Conservation (phyloP, 1,284 basidiomycete species). For the Anthracocystis walkeri region DNA sequence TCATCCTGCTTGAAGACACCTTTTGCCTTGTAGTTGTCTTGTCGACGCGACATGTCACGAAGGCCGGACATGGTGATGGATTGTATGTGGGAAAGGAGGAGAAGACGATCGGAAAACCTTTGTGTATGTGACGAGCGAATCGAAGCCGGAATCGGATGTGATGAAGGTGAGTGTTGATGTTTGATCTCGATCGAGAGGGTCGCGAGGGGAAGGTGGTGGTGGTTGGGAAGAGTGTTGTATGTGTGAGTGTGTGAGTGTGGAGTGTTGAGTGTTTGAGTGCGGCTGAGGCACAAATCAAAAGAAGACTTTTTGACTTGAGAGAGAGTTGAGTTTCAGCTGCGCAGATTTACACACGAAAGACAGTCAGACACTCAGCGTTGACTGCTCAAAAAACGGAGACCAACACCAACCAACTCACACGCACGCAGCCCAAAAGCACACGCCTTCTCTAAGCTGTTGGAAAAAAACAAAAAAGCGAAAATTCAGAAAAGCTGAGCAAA, state of each 20-base stretch:
- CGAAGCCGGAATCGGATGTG: not conserved
- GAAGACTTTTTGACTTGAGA: not conserved
- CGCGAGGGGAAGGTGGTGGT: not conserved
- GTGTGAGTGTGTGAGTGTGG: slow-evolving; percentile 2
- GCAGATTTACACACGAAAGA: not conserved
- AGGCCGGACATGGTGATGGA: slow-evolving; percentile 55
- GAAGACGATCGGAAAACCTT: not conserved
- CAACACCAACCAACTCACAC: slow-evolving; percentile 29
- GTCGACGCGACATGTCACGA: slow-evolving; percentile 64
- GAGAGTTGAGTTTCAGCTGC: slow-evolving; percentile 4
- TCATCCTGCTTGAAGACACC: slow-evolving; percentile 69
- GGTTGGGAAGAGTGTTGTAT: not conserved
- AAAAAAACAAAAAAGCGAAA: slow-evolving; percentile 1
- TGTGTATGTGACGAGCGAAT: not conserved
- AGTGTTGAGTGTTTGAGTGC: not conserved
- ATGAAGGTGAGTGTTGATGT: not conserved
- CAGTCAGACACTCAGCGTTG: slow-evolving; percentile 1
- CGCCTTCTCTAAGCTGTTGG: not conserved
- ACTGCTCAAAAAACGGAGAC: slow-evolving; percentile 33
- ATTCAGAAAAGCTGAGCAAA: not conserved
- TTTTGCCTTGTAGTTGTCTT: slow-evolving; percentile 68
- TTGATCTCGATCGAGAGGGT: not conserved
- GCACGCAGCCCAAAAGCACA: not conserved
- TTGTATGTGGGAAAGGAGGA: not conserved
- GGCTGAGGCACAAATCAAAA: not conserved